Percentiles rank a stretch among this genome's conserved stretches.
phyloP scores from a whole-genome alignment of 352 stramenopile species.

The Pythium sp. region DNA sequence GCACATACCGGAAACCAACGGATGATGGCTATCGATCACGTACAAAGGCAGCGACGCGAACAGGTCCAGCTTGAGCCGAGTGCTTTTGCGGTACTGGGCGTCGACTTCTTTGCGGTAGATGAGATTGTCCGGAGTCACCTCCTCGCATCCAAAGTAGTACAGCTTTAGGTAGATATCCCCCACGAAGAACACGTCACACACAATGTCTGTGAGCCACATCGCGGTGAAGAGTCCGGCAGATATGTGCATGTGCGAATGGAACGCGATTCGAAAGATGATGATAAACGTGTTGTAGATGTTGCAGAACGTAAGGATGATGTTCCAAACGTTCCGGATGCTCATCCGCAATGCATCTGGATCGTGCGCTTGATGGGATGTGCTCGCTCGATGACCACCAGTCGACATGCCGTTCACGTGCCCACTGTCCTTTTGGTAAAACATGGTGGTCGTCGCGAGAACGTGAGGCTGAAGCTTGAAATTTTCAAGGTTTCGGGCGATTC shows the following conservation, averaged over 20 bases:
- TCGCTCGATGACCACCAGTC: background rate
- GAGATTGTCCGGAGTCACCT: conserved; percentile 46
- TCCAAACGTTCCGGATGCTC: conserved; percentile 37
- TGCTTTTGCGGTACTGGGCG: conserved; percentile 35
- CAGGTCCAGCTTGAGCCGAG: conserved; percentile 44
- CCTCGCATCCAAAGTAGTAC: conserved; percentile 57
- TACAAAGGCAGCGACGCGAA: conserved; percentile 60
- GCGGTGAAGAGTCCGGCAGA: conserved; percentile 18
- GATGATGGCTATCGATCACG: conserved; percentile 23
- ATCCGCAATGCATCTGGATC: conserved; percentile 23
- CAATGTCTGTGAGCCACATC: conserved; percentile 41
- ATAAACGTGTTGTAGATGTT: conserved; percentile 72
- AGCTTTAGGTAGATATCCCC: conserved; percentile 67
- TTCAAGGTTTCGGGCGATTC: conserved; percentile 47
- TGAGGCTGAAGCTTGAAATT: conserved; percentile 54
- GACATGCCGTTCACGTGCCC: background rate
- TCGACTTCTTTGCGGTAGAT: conserved; percentile 33
- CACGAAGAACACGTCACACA: conserved; percentile 49
- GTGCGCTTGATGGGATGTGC: background rate
- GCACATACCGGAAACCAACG: conserved; percentile 34
- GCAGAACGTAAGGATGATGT: conserved; percentile 41
- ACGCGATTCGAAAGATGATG: conserved; percentile 69
- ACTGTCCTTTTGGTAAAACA: conserved; percentile 57
- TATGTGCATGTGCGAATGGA: conserved; percentile 48
- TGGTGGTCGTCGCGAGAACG: conserved; percentile 35